These are phyloP conservation scores for Phyllosticta citriasiana DNA, from an alignment of 2,329 filamentous ascomycete genomes.

Conservation along the genomic window DNA sequence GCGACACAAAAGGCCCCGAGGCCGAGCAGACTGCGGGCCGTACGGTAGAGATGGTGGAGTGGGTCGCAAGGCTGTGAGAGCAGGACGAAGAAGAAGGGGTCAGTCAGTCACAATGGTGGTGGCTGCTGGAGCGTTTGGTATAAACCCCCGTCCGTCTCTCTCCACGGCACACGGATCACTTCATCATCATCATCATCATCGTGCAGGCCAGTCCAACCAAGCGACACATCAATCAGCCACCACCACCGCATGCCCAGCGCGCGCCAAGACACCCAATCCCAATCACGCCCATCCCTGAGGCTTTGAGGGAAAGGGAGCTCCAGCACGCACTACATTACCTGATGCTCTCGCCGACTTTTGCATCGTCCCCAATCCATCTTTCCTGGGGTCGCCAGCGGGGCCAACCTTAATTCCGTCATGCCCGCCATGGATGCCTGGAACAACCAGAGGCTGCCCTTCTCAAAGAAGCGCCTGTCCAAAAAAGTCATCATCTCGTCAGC, in stretches of 20 bases:
- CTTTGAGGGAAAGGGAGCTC: conserved; percentile 1
- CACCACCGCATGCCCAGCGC: conserved; percentile 7
- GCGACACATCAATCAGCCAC: not conserved
- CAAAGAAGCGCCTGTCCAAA: conserved; percentile 41
- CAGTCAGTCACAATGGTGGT: not conserved
- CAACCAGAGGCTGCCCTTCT: conserved; percentile 41
- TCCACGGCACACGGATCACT: not conserved
- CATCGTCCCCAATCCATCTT: not conserved
- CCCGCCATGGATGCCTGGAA: conserved; percentile 12
- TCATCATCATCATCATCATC: not conserved
- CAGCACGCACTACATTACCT: not conserved
- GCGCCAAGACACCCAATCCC: conserved; percentile 7
- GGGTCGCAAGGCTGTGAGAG: not conserved
- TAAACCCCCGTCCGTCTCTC: not conserved
- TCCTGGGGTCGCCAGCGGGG: not conserved
- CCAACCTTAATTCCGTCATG: not conserved
- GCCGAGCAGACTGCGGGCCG: not conserved
- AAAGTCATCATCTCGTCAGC: conserved; percentile 43
- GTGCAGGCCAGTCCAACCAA: not conserved
- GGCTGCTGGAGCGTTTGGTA: not conserved
- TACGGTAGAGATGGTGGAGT: not conserved
- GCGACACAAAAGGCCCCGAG: not conserved
- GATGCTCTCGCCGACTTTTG: not conserved
- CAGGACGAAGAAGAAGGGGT: not conserved
- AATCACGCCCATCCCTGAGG: conserved; percentile 9